Evolutionary conservation across 2,329 filamentous ascomycete genomes (phyloP), one percentile per base, ranked within the genome.

Genomic region (Colletotrichum lini): DNA sequence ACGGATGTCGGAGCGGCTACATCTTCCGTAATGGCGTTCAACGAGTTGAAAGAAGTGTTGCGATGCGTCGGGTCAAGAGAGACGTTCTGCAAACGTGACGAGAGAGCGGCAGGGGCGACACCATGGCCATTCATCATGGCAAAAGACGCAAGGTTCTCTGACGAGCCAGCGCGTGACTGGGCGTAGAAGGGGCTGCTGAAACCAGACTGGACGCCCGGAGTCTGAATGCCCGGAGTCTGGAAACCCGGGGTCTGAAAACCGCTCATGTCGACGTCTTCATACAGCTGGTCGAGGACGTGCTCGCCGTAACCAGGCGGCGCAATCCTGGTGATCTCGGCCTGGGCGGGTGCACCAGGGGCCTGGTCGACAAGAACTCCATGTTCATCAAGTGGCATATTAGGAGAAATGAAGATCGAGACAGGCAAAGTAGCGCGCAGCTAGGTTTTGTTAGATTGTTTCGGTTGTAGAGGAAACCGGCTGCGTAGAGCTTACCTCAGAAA

Each of bases 221-320:
- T 95, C 82, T 95, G 92, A 79, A 95, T 93, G 16, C 94, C 94
- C 15, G 42, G 42, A 6, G 42, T 44, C 42, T 44, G 42, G 47
- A 89, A 84, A 1, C 87, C 90, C 1, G 94, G 93, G 0, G 93
- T 95, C 82, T 95, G 92, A 79, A 95, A 93, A n/a, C 94, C 94
- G 64, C 88, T 90, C 10, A 90, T 87, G 76, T 98, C 94, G 68
- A 98, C 88, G 73, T 96, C 94, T 75, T 94, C 94, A 82, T 97
- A 99, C 1, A 98, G 86, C 79, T 94, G 92, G 80, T 99, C 96
- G 35, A 98, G 89, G 54, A 93, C 88, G 80, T 98, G 96, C 77
- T 96, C 90, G 71, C 94, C 95, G 77, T 99, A 99, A 49, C 95
- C 90, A 0, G 96, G 96, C n/a, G 96, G 96, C 13, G 96, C 95